Base-by-base conservation (phyloP, 306 rosid genomes). In the Cucumis hystrix region DNA sequence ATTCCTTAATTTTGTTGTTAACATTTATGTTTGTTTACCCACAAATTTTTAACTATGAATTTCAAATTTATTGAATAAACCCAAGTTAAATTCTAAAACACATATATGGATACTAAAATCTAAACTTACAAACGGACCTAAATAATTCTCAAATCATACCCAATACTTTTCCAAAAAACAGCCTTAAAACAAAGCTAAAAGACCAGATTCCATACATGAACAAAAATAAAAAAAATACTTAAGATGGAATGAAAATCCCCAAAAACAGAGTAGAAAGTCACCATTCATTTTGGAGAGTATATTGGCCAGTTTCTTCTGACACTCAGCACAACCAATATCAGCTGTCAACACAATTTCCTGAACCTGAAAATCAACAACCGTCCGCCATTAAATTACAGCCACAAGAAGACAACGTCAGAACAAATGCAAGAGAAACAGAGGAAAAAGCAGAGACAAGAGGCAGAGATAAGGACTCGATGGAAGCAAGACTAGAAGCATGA, bases 371-470 rank as follows among this genome's bases (percentile, higher is more conserved):
- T 21, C 55, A 69, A 12, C 3, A 6, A 68, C n/a, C 16, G 43
- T 4, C 13, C 11, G 45, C 4, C 2, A 15, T 66, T 37, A 66
- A 47, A 16, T 39, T 69, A 7, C 11, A 45, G 7, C 17, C 6
- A 23, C n/a, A 25, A 47, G 14, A 15, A 47, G 11, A 6, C 49
- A 7, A 11, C 7, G 9, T 18, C 35, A n/a, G 4, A n/a, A 33
- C 3, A 20, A 67, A 10, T 2, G 55, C 10, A 3, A 17, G 12
- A 67, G 52, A 45, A 8, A 43, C 18, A 73, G 62, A 61, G 64
- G 66, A 72, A 52, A 77, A 40, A 76, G 78, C 7, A 76, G 92
- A 80, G 37, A 92, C 96, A 66, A 84, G 81, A 64, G 98, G 96
- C 82, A 81, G 12, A 75, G 96, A 80, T 77, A 92, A 82, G 76